A percentile compares a stretch with the other conserved stretches of the same genome.
These are phyloP conservation scores for Spiromastix sp. DNA, from an alignment of 2,329 filamentous ascomycete genomes.

Conservation along the genomic window DNA sequence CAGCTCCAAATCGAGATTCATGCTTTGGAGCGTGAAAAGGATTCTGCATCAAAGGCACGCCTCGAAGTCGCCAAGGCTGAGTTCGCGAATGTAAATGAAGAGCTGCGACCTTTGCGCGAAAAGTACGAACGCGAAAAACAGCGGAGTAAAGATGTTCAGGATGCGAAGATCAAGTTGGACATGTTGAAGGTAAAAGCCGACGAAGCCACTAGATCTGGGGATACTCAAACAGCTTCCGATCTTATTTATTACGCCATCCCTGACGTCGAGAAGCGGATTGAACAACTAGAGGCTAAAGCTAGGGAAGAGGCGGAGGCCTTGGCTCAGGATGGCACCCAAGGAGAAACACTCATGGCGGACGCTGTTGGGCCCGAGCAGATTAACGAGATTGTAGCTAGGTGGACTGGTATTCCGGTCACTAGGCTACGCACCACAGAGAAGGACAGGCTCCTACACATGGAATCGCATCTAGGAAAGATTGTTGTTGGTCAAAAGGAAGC, in stretches of 20 bases:
- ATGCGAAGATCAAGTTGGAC: slow-evolving; percentile 91
- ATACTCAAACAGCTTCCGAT: slow-evolving; percentile 81
- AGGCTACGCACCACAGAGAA: slow-evolving; percentile 91
- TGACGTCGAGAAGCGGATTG: slow-evolving; percentile 73
- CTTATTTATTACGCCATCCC: slow-evolving; percentile 96
- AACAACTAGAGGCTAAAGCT: slow-evolving; percentile 67
- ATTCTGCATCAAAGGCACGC: slow-evolving; percentile 79
- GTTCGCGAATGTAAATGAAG: slow-evolving; percentile 88
- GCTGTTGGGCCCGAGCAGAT: slow-evolving; percentile 95
- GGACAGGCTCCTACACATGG: slow-evolving; percentile 97
- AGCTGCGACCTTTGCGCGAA: slow-evolving; percentile 79
- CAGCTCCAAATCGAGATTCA: slow-evolving; percentile 98
- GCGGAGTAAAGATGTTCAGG: slow-evolving; percentile 82
- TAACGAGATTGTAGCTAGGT: slow-evolving; percentile 93
- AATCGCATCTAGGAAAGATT: slow-evolving; percentile 68
- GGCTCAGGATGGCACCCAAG: slow-evolving; percentile 51
- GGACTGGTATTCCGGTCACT: slow-evolving; percentile 97
- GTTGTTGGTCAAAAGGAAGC: slow-evolving; percentile 94
- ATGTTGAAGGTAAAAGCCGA: slow-evolving; percentile 83
- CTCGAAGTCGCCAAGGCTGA: slow-evolving; percentile 77
- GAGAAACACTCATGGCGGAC: slow-evolving; percentile 72
- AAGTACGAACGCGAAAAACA: slow-evolving; percentile 93
- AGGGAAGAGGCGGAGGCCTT: slow-evolving; percentile 61
- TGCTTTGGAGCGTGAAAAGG: slow-evolving; percentile 84
- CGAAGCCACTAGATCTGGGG: slow-evolving; percentile 78